Evolutionary conservation across 257 asterid species (phyloP).

Genomic region (Solanum chiquidenum): DNA sequence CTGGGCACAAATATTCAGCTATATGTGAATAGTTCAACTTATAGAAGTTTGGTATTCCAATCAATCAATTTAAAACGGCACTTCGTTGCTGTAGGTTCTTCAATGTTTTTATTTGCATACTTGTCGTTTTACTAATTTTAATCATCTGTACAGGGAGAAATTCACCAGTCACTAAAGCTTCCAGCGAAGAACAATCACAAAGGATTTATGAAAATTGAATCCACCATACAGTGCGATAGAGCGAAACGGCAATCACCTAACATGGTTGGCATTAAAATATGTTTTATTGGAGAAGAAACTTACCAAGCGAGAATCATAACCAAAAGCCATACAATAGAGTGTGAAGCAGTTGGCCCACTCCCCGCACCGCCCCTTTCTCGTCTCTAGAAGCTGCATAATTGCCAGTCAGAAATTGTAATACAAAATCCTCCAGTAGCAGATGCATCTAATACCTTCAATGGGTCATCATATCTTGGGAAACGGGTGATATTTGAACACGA

Average conservation of each 20-base stretch:
- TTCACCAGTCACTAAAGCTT: not conserved
- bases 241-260: not conserved
- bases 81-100: not conserved
- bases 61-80: not conserved
- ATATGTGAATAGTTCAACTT: not conserved
- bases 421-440: slow-evolving; percentile 1
- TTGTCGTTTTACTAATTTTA: not conserved
- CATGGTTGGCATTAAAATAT: not conserved
- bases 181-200: not conserved
- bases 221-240: not conserved
- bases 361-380: slow-evolving; percentile 93
- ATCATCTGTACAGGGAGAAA: not conserved
- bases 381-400: slow-evolving; percentile 72
- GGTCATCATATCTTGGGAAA: slow-evolving; percentile 93
- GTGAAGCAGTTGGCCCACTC: slow-evolving; percentile 99
- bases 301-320: slow-evolving; percentile 86
- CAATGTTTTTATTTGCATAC: not conserved
- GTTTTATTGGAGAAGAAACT: slow-evolving; percentile 13
- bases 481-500: slow-evolving; percentile 66
- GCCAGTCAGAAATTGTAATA: slow-evolving; percentile 5
- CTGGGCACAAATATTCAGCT: not conserved
- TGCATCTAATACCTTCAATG: slow-evolving; percentile 56
- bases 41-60: not conserved
- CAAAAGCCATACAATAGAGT: slow-evolving; percentile 85
- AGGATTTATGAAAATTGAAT: not conserved